phyloP scores from a whole-genome alignment of 2,329 filamentous ascomycete genomes.

The Didymella arachidicola region DNA sequence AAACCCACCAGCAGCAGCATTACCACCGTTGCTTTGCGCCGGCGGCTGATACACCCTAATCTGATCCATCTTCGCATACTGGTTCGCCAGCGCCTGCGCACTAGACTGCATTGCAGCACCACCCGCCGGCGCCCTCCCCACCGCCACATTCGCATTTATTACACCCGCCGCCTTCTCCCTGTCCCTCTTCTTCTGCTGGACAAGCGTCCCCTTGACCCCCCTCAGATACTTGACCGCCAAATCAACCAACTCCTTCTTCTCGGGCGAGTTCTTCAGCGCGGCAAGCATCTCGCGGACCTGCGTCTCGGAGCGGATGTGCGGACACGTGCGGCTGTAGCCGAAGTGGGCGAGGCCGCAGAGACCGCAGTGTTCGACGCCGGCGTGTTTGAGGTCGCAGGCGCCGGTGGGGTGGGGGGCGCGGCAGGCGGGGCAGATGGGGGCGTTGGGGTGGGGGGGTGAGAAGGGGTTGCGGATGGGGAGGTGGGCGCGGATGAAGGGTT shows the following conservation, averaged over 20 bases:
- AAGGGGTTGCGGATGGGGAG: constrained; percentile 41
- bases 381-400: constrained; percentile 67
- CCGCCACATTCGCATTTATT: neutral
- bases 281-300: constrained; percentile 71
- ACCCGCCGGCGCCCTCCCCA: neutral
- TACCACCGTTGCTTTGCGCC: neutral
- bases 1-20: neutral
- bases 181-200: constrained; percentile 59
- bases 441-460: constrained; percentile 28
- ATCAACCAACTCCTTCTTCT: constrained; percentile 62
- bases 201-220: constrained; percentile 64
- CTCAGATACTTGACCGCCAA: constrained; percentile 64
- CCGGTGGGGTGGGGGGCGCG: constrained; percentile 61
- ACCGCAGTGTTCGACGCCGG: constrained; percentile 67
- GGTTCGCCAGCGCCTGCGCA: neutral
- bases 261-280: constrained; percentile 65
- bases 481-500: constrained; percentile 44
- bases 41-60: neutral
- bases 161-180: constrained; percentile 38
- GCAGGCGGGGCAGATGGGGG: constrained; percentile 62
- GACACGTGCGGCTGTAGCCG: constrained; percentile 64
- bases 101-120: no score
- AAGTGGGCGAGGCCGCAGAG: constrained; percentile 70
- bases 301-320: constrained; percentile 68
- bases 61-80: neutral